Conservation (phyloP, 2,329 filamentous ascomycete genomes). For the Leptographium procerum region DNA sequence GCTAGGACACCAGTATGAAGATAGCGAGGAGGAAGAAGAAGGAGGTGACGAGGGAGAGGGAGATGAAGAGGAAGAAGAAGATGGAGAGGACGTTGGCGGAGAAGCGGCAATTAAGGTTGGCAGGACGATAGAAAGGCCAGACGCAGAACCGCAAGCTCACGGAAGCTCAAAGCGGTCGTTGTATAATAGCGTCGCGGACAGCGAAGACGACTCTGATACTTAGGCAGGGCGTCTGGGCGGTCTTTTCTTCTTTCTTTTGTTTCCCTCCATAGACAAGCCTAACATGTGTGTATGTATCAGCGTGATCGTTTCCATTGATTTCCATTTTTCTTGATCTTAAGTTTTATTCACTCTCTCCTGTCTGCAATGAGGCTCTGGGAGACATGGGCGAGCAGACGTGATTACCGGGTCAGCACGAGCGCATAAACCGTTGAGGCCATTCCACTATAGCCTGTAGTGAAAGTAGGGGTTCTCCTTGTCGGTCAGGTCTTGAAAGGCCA, state of each 20-base stretch:
- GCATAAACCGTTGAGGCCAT: too few relatives aligned
- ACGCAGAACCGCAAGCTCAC: not conserved
- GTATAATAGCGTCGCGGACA: conserved; percentile 12
- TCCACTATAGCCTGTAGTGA: not conserved
- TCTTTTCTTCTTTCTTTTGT: too few relatives aligned
- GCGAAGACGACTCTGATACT: conserved; percentile 12
- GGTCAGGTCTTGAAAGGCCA: conserved; percentile 57
- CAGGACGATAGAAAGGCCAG: too few relatives aligned
- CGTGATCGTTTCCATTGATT: too few relatives aligned
- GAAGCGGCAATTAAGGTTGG: not conserved
- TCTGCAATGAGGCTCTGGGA: too few relatives aligned
- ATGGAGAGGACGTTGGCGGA: not conserved
- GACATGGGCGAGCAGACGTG: too few relatives aligned
- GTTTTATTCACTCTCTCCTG: too few relatives aligned
- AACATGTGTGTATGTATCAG: too few relatives aligned
- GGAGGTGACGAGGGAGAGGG: conserved; percentile 2
- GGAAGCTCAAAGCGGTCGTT: not conserved
- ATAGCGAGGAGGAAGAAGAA: conserved; percentile 10
- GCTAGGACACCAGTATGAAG: conserved; percentile 23
- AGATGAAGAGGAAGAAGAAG: not conserved
- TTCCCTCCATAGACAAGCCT: too few relatives aligned
- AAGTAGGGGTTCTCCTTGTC: conserved; percentile 46
- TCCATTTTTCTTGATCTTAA: too few relatives aligned
- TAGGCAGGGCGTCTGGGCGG: not conserved
- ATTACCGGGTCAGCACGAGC: too few relatives aligned